These are phyloP conservation scores for Annulohypoxylon moriforme DNA, from an alignment of 495 filamentous ascomycete species.

Conservation along the genomic window DNA sequence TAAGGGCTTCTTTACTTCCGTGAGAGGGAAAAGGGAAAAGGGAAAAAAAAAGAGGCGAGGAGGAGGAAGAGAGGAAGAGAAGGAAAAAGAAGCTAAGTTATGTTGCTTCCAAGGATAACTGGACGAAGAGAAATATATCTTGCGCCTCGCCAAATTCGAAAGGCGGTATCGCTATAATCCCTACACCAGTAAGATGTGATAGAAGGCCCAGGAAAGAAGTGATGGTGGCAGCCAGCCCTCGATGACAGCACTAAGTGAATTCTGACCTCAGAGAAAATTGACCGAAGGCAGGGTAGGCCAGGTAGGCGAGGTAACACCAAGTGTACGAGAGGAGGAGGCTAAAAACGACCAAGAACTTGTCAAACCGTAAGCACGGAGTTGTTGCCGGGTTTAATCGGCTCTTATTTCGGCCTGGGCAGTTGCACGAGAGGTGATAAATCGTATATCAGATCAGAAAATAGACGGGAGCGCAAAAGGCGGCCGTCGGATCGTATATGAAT, in stretches of 20 bases:
- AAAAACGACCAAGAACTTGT: slow-evolving; percentile 43
- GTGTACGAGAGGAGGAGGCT: slow-evolving; percentile 31
- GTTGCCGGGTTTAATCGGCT: slow-evolving; percentile 41
- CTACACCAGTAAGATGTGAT: slow-evolving; percentile 41
- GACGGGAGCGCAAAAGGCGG: slow-evolving; percentile 25
- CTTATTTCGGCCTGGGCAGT: slow-evolving; percentile 30
- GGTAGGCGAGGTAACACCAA: slow-evolving; percentile 32
- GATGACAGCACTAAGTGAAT: slow-evolving; percentile 29
- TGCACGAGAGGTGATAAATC: slow-evolving; percentile 39
- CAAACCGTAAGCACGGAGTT: slow-evolving; percentile 43
- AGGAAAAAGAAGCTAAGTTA: slow-evolving; percentile 43
- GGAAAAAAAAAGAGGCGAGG: neutral
- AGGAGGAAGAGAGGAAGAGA: neutral
- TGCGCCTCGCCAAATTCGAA: slow-evolving; percentile 33
- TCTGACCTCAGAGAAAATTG: slow-evolving; percentile 39
- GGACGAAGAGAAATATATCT: slow-evolving; percentile 32
- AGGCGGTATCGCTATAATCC: slow-evolving; percentile 43
- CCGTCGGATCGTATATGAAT: slow-evolving; percentile 13
- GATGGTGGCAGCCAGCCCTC: slow-evolving; percentile 34
- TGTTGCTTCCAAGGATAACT: slow-evolving; percentile 25
- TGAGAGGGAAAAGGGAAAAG: slow-evolving; percentile 20
- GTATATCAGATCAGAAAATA: slow-evolving; percentile 42
- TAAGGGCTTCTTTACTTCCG: slow-evolving; percentile 24
- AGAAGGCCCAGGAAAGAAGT: slow-evolving; percentile 30
- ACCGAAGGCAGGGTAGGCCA: slow-evolving; percentile 32